These are phyloP conservation scores for Dryadomyces quercivorus DNA, from an alignment of 2,329 filamentous ascomycete species.

Conservation along the genomic window DNA sequence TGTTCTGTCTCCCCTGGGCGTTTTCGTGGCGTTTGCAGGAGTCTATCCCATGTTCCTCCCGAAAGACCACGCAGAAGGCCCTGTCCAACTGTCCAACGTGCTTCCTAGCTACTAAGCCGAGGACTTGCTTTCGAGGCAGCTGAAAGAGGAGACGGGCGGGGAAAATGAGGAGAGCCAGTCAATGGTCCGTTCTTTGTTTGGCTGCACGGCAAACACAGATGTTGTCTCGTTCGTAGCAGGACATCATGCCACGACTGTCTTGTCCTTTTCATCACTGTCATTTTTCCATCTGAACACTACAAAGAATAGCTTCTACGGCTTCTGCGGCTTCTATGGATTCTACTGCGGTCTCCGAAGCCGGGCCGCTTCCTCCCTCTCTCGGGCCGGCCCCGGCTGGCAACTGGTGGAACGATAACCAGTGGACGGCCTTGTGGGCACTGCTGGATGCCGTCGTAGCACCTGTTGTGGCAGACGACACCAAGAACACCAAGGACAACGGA, in stretches of 20 bases:
- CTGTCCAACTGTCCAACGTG: too few species aligned
- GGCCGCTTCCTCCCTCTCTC: neutral
- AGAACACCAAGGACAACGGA: neutral
- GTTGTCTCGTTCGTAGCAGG: neutral
- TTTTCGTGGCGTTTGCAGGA: too few species aligned
- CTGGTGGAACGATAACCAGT: slow-evolving; percentile 36
- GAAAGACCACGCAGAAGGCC: too few species aligned
- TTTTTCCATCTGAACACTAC: too few species aligned
- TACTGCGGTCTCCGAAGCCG: neutral
- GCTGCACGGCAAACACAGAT: too few species aligned
- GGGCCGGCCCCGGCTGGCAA: slow-evolving; percentile 11
- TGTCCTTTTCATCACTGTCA: neutral
- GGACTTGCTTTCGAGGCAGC: neutral
- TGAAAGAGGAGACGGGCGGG: neutral
- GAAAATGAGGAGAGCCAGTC: neutral
- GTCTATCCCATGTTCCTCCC: too few species aligned
- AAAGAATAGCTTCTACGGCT: too few species aligned
- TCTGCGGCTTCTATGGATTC: too few species aligned
- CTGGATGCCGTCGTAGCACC: slow-evolving; percentile 50
- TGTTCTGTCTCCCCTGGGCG: too few species aligned
- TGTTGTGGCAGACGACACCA: slow-evolving; percentile 29
- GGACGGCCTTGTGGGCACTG: slow-evolving; percentile 40
- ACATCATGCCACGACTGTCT: neutral
- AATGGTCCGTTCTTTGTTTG: neutral
- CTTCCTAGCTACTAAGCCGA: too few species aligned